phyloP scores from a whole-genome alignment of 2,329 filamentous ascomycete species.

The Macrophomina phaseolina region DNA sequence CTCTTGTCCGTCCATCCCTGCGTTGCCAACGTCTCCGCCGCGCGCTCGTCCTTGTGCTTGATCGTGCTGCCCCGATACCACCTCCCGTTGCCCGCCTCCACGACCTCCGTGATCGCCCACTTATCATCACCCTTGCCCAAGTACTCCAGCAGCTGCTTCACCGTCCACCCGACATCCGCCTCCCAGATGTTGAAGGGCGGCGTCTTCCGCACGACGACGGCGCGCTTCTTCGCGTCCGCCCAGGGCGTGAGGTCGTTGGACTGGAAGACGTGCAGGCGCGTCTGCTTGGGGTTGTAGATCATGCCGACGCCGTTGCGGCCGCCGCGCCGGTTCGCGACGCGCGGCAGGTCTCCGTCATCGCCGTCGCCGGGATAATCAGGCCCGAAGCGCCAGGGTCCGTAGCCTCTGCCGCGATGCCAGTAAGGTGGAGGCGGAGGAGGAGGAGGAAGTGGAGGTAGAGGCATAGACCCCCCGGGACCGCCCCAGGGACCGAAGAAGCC shows the following conservation, averaged over 20 bases:
- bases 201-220: not conserved
- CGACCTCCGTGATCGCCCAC: conserved; percentile 28
- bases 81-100: conserved; percentile 25
- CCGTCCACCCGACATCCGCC: conserved; percentile 23
- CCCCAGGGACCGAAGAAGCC: not conserved
- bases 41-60: not conserved
- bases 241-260: conserved; percentile 18
- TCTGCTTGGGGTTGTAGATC: conserved; percentile 13
- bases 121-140: conserved; percentile 25
- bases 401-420: too few relatives aligned
- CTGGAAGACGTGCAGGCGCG: conserved; percentile 22
- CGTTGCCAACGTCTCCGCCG: conserved; percentile 1
- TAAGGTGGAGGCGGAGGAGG: too few relatives aligned
- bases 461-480: not conserved
- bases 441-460: not conserved
- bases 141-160: conserved; percentile 22
- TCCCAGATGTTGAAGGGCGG: conserved; percentile 16
- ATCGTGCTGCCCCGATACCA: conserved; percentile 28
- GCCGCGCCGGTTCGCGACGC: not conserved
- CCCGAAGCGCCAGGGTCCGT: not conserved
- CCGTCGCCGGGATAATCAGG: not conserved
- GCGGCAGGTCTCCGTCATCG: not conserved
- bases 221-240: not conserved
- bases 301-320: conserved; percentile 5
- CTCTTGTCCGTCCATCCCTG: conserved; percentile 25